A percentile compares a stretch with the other conserved stretches of the same genome.
These are phyloP conservation scores for Nicotiana paniculata DNA, from an alignment of 257 asterid species.

Conservation along the genomic window DNA sequence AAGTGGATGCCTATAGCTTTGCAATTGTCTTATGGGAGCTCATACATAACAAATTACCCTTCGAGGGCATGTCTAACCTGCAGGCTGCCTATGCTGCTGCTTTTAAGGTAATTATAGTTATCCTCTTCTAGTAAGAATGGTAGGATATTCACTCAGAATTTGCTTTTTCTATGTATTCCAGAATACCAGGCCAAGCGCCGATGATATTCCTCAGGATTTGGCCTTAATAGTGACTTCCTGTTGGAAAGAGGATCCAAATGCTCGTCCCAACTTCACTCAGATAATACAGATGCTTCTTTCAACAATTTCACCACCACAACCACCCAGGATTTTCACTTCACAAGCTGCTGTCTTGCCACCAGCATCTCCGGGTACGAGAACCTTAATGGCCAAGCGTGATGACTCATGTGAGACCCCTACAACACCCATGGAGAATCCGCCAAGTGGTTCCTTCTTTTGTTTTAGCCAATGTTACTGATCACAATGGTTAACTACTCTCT, in stretches of 20 bases:
- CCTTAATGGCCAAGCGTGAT: constrained; percentile 67
- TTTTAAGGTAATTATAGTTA: constrained; percentile 49
- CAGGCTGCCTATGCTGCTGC: constrained; percentile 99
- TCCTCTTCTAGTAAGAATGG: not conserved
- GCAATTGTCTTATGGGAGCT: constrained; percentile 96
- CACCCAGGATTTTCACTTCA: constrained; percentile 47
- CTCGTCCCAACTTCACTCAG: constrained; percentile 78
- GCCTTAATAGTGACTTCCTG: constrained; percentile 76
- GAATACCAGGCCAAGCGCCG: constrained; percentile 84
- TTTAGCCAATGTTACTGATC: constrained; percentile 42
- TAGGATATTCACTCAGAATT: not conserved
- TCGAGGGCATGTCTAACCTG: constrained; percentile 87
- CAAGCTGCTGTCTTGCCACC: constrained; percentile 61
- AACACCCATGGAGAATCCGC: constrained; percentile 32
- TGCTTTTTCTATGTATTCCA: constrained; percentile 19
- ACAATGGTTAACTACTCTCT: not conserved
- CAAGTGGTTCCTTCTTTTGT: constrained; percentile 58
- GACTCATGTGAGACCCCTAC: constrained; percentile 38
- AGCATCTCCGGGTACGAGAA: constrained; percentile 84
- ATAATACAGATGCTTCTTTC: constrained; percentile 90
- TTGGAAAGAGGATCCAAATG: constrained; percentile 79
- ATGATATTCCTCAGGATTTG: constrained; percentile 63
- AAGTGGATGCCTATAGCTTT: constrained; percentile 91
- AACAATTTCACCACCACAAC: constrained; percentile 52
- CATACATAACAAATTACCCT: constrained; percentile 66